Base-by-base conservation (phyloP, 106 monocot species). In the Dendrobium chrysotoxum region DNA sequence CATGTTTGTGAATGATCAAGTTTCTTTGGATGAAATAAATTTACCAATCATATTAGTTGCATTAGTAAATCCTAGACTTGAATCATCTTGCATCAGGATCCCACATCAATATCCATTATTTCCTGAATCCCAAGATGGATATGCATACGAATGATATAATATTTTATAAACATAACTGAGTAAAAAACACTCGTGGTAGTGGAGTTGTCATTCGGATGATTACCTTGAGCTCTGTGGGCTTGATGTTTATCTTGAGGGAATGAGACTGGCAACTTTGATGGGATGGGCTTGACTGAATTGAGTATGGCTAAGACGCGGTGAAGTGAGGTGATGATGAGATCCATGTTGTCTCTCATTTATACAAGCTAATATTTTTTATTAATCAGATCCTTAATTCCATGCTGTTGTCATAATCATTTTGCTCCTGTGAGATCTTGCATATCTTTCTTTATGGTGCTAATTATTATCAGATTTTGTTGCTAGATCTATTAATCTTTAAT, bases 401-500 rank as follows among this genome's bases (percentile, higher is more conserved):
- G 66, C 66, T 26, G 23, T 9, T 66, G 5, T 66, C 66, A 2
- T 26, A 20, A 25, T 64, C 21, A 6, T 66, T 28, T 15, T 66
- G 28, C 12, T 54, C 25, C 4, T 53, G 53, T 38, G 18, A 53
- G 64, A 31, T 82, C 23, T 44, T 77, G 40, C 61, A 28, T 31
- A 8, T 71, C 20, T 53, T 72, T 74, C 72, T 21, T 74, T 18
- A 28, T 74, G 74, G 41, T 74, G 7, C 20, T n/a, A 53, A 28
- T 10, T n/a, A 30, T 57, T 16, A 42, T 41, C 16, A 26, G 0
- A 53, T 54, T 41, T 75, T 16, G 42, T 35, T 41, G 55, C 42
- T 57, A 25, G 21, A 5, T 54, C 75, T 81, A 16, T n/a, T 75
- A 17, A 25, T 53, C 64, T 68, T 50, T 85, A 7, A 78, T 50